Percentiles rank a stretch among this genome's conserved stretches.
These are phyloP conservation scores for Populus davidiana DNA, from an alignment of 345 rosid species.

Conservation along the genomic window DNA sequence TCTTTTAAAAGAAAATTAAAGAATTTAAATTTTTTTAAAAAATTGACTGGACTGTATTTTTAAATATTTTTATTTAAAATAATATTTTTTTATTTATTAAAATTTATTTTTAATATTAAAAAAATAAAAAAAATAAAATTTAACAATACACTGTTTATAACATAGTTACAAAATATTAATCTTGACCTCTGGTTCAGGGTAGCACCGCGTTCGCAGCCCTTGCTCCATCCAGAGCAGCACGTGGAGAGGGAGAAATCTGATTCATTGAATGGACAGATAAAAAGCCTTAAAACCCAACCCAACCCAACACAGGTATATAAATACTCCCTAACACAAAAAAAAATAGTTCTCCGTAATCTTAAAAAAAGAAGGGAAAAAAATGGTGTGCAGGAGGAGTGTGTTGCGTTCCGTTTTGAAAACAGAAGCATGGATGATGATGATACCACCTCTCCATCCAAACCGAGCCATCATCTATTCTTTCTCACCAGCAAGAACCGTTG, in stretches of 20 bases:
- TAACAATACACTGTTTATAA: no score
- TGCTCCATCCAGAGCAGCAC: background rate
- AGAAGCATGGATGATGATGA: slow-evolving; percentile 44
- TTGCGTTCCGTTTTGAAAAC: slow-evolving; percentile 52
- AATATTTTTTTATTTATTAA: no score
- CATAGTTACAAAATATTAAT: no score
- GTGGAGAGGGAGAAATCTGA: background rate
- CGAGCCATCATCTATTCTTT: slow-evolving; percentile 26
- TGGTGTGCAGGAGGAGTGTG: slow-evolving; percentile 76
- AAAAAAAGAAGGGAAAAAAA: slow-evolving; percentile 16
- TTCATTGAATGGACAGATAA: slow-evolving; percentile 6
- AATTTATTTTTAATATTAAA: no score
- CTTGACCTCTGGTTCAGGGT: no score
- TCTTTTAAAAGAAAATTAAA: no score
- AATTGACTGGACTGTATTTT: no score
- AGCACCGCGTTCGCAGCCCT: background rate
- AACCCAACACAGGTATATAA: background rate
- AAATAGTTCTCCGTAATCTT: background rate
- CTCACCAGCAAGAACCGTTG: slow-evolving; percentile 22
- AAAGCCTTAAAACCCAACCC: background rate
- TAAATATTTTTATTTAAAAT: no score
- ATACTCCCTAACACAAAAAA: background rate
- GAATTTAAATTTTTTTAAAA: no score
- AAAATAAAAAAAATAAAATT: no score
- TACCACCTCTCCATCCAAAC: slow-evolving; percentile 22